Evolutionary conservation across 805 yeast species (phyloP).

Genomic region (Vanderwaltozyma verrucispora): DNA sequence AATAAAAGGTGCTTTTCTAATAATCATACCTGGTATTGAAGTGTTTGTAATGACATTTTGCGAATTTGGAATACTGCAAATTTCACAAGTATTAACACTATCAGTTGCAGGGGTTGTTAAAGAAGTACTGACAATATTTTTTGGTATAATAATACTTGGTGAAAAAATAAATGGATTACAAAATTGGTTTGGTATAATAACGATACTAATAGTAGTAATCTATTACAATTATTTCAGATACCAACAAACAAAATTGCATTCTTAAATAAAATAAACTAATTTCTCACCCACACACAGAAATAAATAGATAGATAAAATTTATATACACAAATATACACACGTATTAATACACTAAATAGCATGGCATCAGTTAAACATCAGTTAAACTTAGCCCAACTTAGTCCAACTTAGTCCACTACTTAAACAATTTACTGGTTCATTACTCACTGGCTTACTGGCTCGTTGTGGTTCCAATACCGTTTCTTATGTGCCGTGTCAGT

Average conservation of each 20-base stretch:
- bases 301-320: no score
- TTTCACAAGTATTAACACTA: slow-evolving; percentile 75
- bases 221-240: slow-evolving; percentile 72
- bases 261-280: no score
- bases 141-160: slow-evolving; percentile 58
- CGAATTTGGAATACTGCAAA: slow-evolving; percentile 73
- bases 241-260: slow-evolving; percentile 8
- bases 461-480: no score
- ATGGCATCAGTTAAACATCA: no score
- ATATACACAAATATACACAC: no score
- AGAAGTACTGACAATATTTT: slow-evolving; percentile 71
- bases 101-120: slow-evolving; percentile 90
- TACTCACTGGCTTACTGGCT: no score
- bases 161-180: slow-evolving; percentile 52
- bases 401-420: no score
- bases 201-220: slow-evolving; percentile 67
- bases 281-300: no score
- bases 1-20: slow-evolving; percentile 41
- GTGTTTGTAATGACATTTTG: slow-evolving; percentile 86
- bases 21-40: slow-evolving; percentile 72
- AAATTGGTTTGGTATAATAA: slow-evolving; percentile 61
- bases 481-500: no score
- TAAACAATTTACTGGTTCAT: no score
- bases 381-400: no score
- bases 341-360: no score